These are phyloP conservation scores for Pneumocystis canis DNA, from an alignment of 1,139 yeast species.

Conservation along the genomic window DNA sequence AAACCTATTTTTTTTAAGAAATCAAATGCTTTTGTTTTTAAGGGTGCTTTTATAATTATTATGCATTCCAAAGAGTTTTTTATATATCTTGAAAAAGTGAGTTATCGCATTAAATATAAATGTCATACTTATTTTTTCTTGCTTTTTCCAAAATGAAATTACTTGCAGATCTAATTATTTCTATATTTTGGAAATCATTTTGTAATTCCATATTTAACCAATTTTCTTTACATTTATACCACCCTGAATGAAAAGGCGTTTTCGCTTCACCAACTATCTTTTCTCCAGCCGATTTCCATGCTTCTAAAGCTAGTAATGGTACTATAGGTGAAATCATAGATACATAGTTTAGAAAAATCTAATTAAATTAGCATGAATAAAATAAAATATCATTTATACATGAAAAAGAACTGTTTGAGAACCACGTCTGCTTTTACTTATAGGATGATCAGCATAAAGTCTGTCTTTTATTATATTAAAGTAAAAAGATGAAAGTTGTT, in stretches of 20 bases:
- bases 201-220: slow-evolving; percentile 26
- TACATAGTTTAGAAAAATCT: slow-evolving; percentile 47
- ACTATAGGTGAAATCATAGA: slow-evolving; percentile 63
- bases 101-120: slow-evolving; percentile 51
- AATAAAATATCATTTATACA: slow-evolving; percentile 4
- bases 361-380: slow-evolving; percentile 14
- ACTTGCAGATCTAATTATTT: slow-evolving; percentile 31
- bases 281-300: slow-evolving; percentile 46
- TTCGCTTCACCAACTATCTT: slow-evolving; percentile 22
- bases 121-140: slow-evolving; percentile 35
- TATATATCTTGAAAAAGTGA: slow-evolving; percentile 23
- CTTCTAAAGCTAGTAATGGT: slow-evolving; percentile 78
- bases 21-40: neutral
- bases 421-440: slow-evolving; percentile 41
- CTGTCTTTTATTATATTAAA: slow-evolving; percentile 79
- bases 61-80: slow-evolving; percentile 14
- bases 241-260: slow-evolving; percentile 22
- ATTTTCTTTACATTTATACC: slow-evolving; percentile 29
- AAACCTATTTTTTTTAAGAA: neutral
- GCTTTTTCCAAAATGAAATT: slow-evolving; percentile 32
- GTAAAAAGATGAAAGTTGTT: slow-evolving; percentile 64
- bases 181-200: slow-evolving; percentile 27
- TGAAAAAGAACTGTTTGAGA: slow-evolving; percentile 53
- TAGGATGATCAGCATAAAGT: slow-evolving; percentile 50
- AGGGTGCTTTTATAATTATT: slow-evolving; percentile 12